Evolutionary conservation across 768 basidiomycete species (phyloP).

Genomic region (Pleurotus djamor): DNA sequence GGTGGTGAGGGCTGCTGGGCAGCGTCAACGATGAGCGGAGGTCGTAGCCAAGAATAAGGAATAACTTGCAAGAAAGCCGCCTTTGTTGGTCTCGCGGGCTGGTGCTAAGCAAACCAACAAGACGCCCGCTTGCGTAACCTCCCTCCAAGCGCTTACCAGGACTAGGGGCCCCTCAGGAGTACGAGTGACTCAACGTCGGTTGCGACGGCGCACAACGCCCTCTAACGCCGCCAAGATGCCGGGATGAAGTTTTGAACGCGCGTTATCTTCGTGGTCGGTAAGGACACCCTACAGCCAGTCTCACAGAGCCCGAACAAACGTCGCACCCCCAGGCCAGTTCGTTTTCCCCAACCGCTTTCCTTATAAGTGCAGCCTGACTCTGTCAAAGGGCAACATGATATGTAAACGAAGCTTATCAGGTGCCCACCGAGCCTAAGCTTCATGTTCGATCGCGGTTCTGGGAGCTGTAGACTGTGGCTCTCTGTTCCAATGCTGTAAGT

Average conservation of each 20-base stretch:
- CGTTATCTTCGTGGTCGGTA: background rate
- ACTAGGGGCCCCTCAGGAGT: too few relatives aligned
- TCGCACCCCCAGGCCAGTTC: background rate
- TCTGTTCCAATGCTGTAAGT: background rate
- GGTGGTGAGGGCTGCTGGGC: background rate
- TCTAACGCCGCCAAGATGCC: slow-evolving; percentile 2
- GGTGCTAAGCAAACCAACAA: background rate
- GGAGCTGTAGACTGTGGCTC: background rate
- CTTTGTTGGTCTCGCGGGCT: slow-evolving; percentile 5
- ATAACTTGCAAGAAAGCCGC: background rate
- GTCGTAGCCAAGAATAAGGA: background rate
- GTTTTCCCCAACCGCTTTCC: background rate
- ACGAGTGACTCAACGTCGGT: too few relatives aligned
- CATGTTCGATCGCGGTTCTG: background rate
- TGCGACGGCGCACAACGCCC: background rate
- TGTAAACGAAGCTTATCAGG: background rate
- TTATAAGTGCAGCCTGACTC: background rate
- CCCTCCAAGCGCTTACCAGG: background rate
- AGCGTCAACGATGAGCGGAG: background rate
- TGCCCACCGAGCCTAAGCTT: background rate
- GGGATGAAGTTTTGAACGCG: background rate
- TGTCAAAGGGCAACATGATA: background rate
- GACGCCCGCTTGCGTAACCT: background rate
- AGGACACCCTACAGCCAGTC: too few relatives aligned
- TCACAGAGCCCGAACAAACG: background rate